Base-by-base conservation (phyloP, 306 rosid species). In the Rosa rugosa region DNA sequence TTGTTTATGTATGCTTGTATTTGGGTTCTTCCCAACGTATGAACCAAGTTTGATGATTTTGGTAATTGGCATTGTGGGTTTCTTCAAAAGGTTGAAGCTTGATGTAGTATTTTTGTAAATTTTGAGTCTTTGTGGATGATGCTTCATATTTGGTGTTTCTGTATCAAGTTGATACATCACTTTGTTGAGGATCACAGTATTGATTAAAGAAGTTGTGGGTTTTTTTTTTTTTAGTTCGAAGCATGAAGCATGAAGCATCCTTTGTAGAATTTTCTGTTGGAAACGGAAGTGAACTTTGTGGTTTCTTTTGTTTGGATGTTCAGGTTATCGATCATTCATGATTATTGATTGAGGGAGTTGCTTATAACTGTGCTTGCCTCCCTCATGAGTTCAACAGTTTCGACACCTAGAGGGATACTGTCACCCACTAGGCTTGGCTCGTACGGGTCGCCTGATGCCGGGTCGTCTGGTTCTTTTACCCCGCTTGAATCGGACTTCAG, bases 361-460 rank as follows among this genome's bases (percentile, higher is more conserved):
- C 62, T 82, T 79, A 69, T 69, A 67, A 77, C 81, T 74, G 34
- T 79, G 53, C 75, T 78, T 25, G 84, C 86, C 11, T 82, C 82
- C 70, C 60, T 76, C 51, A 82, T 84, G 89, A 84, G 86, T 77
- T 86, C 96, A 45, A 71, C 90, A 56, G 83, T 83, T 80, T 84
- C 96, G 53, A 73, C 88, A 57, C 81, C 89, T 72, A 83, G 81
- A 75, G 91, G 91, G 85, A 76, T 82, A 64, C 84, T 77, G 81
- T 72, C 90, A 36, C 83, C 88, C 16, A 78, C 93, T 78, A 83
- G 83, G 85, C 75, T 83, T 2, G 79, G 77, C 80, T 83, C 78
- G 14, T 64, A 49, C 40, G 93, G 88, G 84, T 66, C 80, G 63
- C 86, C 88, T 50, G 80, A 77, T 63, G 60, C 79, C 69, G 94